A percentile compares a stretch with the other conserved stretches of the same genome.
These are phyloP conservation scores for Candida sp. DNA, from an alignment of 1,139 yeast genomes.

Conservation along the genomic window DNA sequence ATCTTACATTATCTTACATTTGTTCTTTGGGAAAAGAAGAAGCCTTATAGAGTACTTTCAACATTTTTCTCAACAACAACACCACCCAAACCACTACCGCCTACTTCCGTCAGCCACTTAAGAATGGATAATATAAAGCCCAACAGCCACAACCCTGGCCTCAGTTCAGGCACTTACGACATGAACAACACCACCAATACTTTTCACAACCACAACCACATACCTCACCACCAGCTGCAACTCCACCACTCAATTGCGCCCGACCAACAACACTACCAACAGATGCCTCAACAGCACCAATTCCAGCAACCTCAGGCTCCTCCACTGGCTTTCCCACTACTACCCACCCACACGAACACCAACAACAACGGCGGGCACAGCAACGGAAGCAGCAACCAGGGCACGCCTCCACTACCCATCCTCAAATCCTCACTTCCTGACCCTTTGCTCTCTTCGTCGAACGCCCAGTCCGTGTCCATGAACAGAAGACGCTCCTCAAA, in stretches of 20 bases:
- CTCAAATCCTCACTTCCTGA: constrained; percentile 10
- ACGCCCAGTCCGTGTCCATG: constrained; percentile 5
- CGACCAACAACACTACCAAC: constrained; percentile 3
- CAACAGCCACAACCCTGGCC: too few species aligned
- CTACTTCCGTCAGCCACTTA: too few species aligned
- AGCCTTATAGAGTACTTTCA: not conserved
- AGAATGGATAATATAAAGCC: not conserved
- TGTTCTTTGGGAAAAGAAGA: too few species aligned
- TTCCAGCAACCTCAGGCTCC: constrained; percentile 3
- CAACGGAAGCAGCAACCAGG: not conserved
- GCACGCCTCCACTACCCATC: constrained; percentile 6
- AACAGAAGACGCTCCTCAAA: constrained; percentile 5
- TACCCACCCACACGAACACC: constrained; percentile 1
- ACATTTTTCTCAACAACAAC: not conserved
- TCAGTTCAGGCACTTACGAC: not conserved
- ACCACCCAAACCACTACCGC: not conserved
- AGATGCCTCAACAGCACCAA: constrained; percentile 8
- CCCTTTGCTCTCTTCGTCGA: not conserved
- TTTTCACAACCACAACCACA: not conserved
- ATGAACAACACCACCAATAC: too few species aligned
- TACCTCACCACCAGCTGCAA: not conserved
- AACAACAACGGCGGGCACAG: not conserved
- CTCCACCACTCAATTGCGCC: not conserved
- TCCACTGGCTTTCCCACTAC: not conserved
- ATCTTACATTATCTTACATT: too few species aligned